Conservation (phyloP, 2,329 filamentous ascomycete genomes). For the Fusarium continuum region DNA sequence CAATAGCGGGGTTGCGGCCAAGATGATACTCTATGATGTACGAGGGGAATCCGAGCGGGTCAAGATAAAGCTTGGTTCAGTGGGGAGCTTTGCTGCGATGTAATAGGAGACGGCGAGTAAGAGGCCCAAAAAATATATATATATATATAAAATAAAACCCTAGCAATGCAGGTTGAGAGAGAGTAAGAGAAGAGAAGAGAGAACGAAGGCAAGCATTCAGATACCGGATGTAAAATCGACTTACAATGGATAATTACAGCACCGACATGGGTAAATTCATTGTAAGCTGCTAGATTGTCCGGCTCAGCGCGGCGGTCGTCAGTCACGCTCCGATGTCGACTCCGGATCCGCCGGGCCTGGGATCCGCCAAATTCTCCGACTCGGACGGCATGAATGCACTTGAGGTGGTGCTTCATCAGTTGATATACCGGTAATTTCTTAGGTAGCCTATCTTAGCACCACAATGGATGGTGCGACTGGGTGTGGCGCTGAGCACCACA, state of each 20-base stretch:
- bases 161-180: too few relatives aligned
- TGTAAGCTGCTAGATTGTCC: background rate
- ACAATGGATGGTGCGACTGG: too few relatives aligned
- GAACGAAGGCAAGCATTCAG: background rate
- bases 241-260: background rate
- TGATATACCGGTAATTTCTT: too few relatives aligned
- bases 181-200: background rate
- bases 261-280: slow-evolving; percentile 13
- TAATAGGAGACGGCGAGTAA: background rate
- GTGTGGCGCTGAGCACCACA: too few relatives aligned
- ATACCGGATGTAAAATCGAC: background rate
- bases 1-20: slow-evolving; percentile 23
- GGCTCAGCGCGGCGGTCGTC: slow-evolving; percentile 23
- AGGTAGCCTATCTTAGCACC: too few relatives aligned
- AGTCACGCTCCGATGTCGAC: slow-evolving; percentile 15
- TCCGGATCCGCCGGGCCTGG: slow-evolving; percentile 37
- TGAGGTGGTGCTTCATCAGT: background rate
- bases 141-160: too few relatives aligned
- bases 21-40: slow-evolving; percentile 24
- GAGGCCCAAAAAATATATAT: background rate
- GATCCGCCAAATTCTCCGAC: slow-evolving; percentile 20
- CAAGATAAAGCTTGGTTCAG: slow-evolving; percentile 2
- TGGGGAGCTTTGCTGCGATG: slow-evolving; percentile 5
- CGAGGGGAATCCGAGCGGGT: slow-evolving; percentile 24
- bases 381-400: background rate